Evolutionary conservation across 768 basidiomycete species (phyloP).

Genomic region (Collybia mongolica): DNA sequence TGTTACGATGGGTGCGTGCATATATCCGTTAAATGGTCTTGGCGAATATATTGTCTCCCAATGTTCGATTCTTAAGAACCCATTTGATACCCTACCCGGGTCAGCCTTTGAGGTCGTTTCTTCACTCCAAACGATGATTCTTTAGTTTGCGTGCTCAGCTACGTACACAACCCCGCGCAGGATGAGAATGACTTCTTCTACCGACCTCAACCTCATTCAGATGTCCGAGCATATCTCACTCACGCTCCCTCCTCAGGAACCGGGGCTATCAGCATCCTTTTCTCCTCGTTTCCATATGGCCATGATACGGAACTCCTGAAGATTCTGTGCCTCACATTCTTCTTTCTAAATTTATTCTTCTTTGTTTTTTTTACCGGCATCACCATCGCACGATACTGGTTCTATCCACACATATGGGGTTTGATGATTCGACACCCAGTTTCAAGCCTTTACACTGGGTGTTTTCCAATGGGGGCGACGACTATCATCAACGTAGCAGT

Average conservation of each 20-base stretch:
- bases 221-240: constrained; percentile 2
- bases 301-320: constrained; percentile 36
- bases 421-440: constrained; percentile 47
- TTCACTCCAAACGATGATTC: too few relatives aligned
- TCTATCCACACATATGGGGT: constrained; percentile 42
- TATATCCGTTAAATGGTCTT: not conserved
- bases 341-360: constrained; percentile 39
- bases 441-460: constrained; percentile 46
- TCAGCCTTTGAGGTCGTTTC: not conserved
- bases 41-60: too few relatives aligned
- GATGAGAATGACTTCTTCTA: too few relatives aligned
- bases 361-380: constrained; percentile 41
- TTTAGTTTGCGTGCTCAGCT: too few relatives aligned
- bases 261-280: constrained; percentile 53
- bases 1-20: constrained; percentile 38
- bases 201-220: too few relatives aligned
- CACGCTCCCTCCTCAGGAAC: constrained; percentile 29
- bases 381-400: constrained; percentile 36
- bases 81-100: not conserved
- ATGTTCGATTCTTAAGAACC: not conserved
- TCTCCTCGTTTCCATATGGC: constrained; percentile 58
- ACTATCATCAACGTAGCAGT: constrained; percentile 50
- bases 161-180: too few relatives aligned
- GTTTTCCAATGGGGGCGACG: constrained; percentile 48
- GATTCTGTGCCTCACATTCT: constrained; percentile 18